A percentile compares a stretch with the other conserved stretches of the same genome.
Conservation (phyloP, 2,329 filamentous ascomycete genomes). For the Fusarium begoniae region DNA sequence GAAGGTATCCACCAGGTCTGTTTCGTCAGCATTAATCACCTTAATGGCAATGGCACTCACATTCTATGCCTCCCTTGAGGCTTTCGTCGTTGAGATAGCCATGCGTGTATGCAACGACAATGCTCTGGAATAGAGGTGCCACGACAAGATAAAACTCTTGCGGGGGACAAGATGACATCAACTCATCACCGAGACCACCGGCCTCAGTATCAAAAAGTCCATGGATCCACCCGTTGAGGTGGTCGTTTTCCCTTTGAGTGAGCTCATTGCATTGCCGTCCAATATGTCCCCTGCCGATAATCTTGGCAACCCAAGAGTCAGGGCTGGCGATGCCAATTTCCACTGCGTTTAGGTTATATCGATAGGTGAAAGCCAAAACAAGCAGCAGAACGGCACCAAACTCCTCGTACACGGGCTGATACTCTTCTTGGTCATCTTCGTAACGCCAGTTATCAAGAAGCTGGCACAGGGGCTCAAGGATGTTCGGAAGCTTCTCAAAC, state of each 20-base stretch:
- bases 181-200: conserved; percentile 78
- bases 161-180: conserved; percentile 83
- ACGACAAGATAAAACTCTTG: conserved; percentile 85
- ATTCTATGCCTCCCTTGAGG: conserved; percentile 80
- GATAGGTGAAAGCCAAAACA: conserved; percentile 77
- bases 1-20: conserved; percentile 81
- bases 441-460: conserved; percentile 83
- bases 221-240: conserved; percentile 78
- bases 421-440: conserved; percentile 84
- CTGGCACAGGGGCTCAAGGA: conserved; percentile 78
- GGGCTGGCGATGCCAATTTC: conserved; percentile 70
- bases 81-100: conserved; percentile 73
- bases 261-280: conserved; percentile 68
- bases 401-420: conserved; percentile 87
- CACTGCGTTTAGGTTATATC: conserved; percentile 71
- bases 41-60: conserved; percentile 54
- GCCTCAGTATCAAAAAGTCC: conserved; percentile 80
- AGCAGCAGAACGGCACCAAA: conserved; percentile 81
- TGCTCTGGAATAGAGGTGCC: conserved; percentile 80
- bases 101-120: conserved; percentile 73
- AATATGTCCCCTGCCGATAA: conserved; percentile 68
- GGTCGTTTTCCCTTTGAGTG: conserved; percentile 69
- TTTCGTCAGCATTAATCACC: conserved; percentile 17
- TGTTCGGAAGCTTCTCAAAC: conserved; percentile 74
- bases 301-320: conserved; percentile 74